Evolutionary conservation across 352 stramenopile genomes (phyloP).

Genomic region (Globisporangium alternatum): DNA sequence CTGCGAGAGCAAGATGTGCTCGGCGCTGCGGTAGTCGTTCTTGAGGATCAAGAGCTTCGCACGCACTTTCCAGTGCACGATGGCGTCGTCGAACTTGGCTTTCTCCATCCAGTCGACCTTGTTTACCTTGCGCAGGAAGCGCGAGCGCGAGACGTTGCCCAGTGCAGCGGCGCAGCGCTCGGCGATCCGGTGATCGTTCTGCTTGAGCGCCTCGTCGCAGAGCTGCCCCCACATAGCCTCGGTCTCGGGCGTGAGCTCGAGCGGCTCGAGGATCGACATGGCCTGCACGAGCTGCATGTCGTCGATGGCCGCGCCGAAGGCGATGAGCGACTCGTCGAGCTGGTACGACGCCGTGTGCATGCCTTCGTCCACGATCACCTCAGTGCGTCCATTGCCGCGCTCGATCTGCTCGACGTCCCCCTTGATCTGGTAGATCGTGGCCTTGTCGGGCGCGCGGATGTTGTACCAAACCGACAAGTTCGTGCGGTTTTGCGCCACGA

Average conservation of each 20-base stretch:
- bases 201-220: constrained; percentile 73
- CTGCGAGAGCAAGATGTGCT: constrained; percentile 90
- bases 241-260: constrained; percentile 90
- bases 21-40: constrained; percentile 88
- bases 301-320: constrained; percentile 93
- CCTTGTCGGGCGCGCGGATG: constrained; percentile 91
- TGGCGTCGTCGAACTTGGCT: constrained; percentile 67
- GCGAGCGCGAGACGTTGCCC: constrained; percentile 85
- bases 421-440: constrained; percentile 94
- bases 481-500: constrained; percentile 91
- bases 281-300: constrained; percentile 88
- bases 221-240: constrained; percentile 95
- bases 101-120: constrained; percentile 86
- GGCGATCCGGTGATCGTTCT: constrained; percentile 89
- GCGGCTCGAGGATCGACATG: constrained; percentile 91
- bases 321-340: constrained; percentile 93
- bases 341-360: constrained; percentile 92
- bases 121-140: constrained; percentile 89
- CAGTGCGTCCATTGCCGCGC: constrained; percentile 88
- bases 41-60: constrained; percentile 81
- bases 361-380: constrained; percentile 95
- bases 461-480: constrained; percentile 96
- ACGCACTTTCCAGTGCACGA: constrained; percentile 87
- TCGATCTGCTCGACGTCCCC: constrained; percentile 95
- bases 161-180: constrained; percentile 90